Conservation (phyloP, 1,139 yeast genomes). For the Saccharomyces hybrid region DNA sequence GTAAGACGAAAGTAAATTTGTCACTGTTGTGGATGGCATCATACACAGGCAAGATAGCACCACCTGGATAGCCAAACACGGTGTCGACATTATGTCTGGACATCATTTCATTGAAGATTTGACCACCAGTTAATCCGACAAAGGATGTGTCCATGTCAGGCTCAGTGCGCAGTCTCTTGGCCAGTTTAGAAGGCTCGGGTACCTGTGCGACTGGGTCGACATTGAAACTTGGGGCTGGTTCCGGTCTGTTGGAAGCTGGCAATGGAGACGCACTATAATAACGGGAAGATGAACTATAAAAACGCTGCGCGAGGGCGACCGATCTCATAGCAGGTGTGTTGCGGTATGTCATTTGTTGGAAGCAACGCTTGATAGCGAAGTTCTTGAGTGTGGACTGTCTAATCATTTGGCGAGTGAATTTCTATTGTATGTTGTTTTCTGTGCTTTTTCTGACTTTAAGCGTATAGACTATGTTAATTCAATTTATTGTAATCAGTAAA, state of each 20-base stretch:
- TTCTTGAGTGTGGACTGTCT: conserved; percentile 15
- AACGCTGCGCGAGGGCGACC: conserved; percentile 10
- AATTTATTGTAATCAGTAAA: neutral
- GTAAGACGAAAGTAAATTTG: conserved; percentile 80
- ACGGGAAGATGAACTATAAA: conserved; percentile 10
- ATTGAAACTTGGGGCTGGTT: conserved; percentile 47
- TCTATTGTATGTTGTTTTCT: neutral
- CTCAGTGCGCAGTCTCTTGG: conserved; percentile 8
- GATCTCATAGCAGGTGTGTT: neutral
- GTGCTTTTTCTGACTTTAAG: neutral
- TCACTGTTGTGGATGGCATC: conserved; percentile 93
- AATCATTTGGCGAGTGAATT: conserved; percentile 8
- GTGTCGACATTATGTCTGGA: conserved; percentile 91
- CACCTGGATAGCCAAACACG: conserved; percentile 93
- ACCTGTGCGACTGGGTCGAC: conserved; percentile 19
- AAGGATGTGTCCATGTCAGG: conserved; percentile 66
- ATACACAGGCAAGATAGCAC: conserved; percentile 94
- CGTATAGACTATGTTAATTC: neutral
- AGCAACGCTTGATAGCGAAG: conserved; percentile 12
- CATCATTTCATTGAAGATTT: conserved; percentile 98
- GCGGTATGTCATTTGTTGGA: conserved; percentile 7
- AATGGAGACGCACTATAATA: conserved; percentile 10
- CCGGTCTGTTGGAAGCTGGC: conserved; percentile 31
- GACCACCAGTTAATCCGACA: conserved; percentile 94
- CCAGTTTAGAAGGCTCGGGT: conserved; percentile 7